Conservation (phyloP, 2,329 filamentous ascomycete genomes). For the Epichloe baconii region DNA sequence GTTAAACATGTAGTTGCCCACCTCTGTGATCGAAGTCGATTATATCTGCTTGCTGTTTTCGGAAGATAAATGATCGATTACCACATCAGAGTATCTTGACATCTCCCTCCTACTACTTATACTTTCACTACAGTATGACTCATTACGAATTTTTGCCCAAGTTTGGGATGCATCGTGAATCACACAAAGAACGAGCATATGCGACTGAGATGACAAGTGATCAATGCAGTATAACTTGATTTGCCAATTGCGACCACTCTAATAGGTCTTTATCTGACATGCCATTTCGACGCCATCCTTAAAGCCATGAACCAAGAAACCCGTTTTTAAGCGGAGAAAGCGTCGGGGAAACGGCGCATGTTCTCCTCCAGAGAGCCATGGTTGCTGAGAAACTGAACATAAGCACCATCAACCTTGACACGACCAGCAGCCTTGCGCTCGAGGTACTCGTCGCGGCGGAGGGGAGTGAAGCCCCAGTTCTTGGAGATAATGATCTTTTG, state of each 20-base stretch:
- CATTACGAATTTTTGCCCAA: background rate
- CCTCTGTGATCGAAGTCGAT: too few relatives aligned
- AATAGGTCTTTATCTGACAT: constrained; percentile 26
- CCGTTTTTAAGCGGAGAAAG: constrained; percentile 53
- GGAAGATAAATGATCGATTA: too few relatives aligned
- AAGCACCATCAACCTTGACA: constrained; percentile 95
- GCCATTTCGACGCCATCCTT: constrained; percentile 32
- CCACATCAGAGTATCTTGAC: too few relatives aligned
- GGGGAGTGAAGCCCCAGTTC: constrained; percentile 99
- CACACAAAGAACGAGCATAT: background rate
- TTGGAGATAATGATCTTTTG: constrained; percentile 99
- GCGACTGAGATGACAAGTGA: background rate
- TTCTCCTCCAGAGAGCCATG: constrained; percentile 76
- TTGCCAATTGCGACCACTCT: constrained; percentile 22
- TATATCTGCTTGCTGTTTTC: too few relatives aligned
- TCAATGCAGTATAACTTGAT: constrained; percentile 14
- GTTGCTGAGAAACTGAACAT: constrained; percentile 98
- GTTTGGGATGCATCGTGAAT: background rate
- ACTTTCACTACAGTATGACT: background rate
- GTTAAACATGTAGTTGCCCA: too few relatives aligned
- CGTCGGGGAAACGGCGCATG: constrained; percentile 88
- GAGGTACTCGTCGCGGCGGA: constrained; percentile 94
- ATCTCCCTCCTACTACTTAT: background rate
- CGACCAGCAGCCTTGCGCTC: constrained; percentile 86
- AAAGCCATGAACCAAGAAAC: constrained; percentile 25